A percentile compares a stretch with the other conserved stretches of the same genome.
These are phyloP conservation scores for Colletotrichum caudatum DNA, from an alignment of 2,329 filamentous ascomycete species.

Conservation along the genomic window DNA sequence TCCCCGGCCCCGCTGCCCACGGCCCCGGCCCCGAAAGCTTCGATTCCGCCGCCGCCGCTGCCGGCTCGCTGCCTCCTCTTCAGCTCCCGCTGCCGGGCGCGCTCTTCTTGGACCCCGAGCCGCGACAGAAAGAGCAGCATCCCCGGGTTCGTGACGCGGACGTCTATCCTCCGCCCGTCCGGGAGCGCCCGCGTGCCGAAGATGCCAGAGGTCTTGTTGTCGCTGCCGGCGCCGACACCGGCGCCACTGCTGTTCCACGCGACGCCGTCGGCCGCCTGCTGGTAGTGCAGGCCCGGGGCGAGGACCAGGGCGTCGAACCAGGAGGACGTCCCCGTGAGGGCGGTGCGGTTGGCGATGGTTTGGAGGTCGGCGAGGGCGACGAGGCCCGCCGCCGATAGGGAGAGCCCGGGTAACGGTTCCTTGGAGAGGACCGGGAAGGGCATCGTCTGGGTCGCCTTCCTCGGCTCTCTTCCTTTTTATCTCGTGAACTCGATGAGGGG, in stretches of 20 bases:
- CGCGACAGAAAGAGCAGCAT: constrained; percentile 54
- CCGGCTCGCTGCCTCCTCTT: constrained; percentile 46
- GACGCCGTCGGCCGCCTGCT: constrained; percentile 67
- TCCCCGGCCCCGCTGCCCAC: not conserved
- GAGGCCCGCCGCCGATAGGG: constrained; percentile 65
- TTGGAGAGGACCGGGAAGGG: constrained; percentile 58
- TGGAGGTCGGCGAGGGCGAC: constrained; percentile 70
- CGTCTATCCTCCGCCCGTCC: constrained; percentile 9
- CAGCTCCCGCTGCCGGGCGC: constrained; percentile 47
- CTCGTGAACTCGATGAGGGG: not conserved
- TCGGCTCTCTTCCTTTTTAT: not conserved
- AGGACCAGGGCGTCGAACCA: constrained; percentile 69
- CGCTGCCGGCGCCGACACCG: constrained; percentile 53
- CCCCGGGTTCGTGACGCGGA: constrained; percentile 48
- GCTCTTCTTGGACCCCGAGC: constrained; percentile 45
- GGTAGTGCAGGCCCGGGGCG: constrained; percentile 71
- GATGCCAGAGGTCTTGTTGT: constrained; percentile 16
- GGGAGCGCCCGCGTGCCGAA: constrained; percentile 25
- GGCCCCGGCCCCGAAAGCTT: constrained; percentile 10
- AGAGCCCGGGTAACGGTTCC: constrained; percentile 59
- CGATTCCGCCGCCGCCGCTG: constrained; percentile 9
- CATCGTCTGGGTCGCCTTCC: not conserved
- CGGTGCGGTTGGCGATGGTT: constrained; percentile 67
- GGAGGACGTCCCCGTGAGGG: constrained; percentile 66
- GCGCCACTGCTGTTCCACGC: constrained; percentile 47